Percentiles rank a stretch among this genome's conserved stretches.
phyloP scores from a whole-genome alignment of 2,329 filamentous ascomycete genomes.

The Aplosporella prunicola region DNA sequence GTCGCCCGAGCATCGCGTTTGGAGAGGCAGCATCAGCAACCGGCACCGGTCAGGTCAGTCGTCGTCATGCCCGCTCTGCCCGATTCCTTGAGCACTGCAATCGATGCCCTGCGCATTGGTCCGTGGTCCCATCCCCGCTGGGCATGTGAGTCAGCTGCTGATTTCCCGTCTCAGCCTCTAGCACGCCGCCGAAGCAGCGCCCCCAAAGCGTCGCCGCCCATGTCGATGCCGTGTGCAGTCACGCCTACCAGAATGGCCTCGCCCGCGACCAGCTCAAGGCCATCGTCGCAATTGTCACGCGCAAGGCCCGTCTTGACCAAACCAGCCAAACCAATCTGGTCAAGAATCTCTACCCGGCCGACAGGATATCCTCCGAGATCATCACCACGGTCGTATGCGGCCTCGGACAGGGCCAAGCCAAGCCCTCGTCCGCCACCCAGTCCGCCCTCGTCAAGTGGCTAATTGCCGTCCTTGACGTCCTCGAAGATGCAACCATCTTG shows the following conservation, averaged over 20 bases:
- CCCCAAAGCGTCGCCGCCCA: constrained; percentile 51
- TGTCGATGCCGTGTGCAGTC: constrained; percentile 53
- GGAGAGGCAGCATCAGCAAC: too few species aligned
- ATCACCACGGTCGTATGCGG: constrained; percentile 59
- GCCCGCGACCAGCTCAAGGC: constrained; percentile 49
- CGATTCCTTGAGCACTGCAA: constrained; percentile 22
- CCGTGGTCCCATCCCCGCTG: constrained; percentile 12
- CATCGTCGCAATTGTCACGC: constrained; percentile 58
- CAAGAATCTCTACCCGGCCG: constrained; percentile 67
- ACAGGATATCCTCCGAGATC: constrained; percentile 49
- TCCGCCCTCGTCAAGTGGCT: constrained; percentile 67
- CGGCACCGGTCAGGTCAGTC: too few species aligned
- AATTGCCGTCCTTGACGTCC: constrained; percentile 61
- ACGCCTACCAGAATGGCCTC: constrained; percentile 61
- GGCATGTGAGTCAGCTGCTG: constrained; percentile 15
- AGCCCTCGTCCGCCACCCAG: constrained; percentile 63
- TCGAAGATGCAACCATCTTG: constrained; percentile 55
- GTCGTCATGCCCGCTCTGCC: too few species aligned
- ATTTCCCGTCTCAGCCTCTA: constrained; percentile 24
- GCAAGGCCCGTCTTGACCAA: constrained; percentile 64
- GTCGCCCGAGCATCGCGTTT: too few species aligned
- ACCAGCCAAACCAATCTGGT: constrained; percentile 59
- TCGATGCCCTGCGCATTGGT: constrained; percentile 28
- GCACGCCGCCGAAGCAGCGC: constrained; percentile 54
- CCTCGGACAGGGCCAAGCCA: constrained; percentile 68